Evolutionary conservation across 164 flowering plant genomes (phyloP), one percentile per base, ranked within the genome.

Genomic region (Magnolia kwangsiensis): DNA sequence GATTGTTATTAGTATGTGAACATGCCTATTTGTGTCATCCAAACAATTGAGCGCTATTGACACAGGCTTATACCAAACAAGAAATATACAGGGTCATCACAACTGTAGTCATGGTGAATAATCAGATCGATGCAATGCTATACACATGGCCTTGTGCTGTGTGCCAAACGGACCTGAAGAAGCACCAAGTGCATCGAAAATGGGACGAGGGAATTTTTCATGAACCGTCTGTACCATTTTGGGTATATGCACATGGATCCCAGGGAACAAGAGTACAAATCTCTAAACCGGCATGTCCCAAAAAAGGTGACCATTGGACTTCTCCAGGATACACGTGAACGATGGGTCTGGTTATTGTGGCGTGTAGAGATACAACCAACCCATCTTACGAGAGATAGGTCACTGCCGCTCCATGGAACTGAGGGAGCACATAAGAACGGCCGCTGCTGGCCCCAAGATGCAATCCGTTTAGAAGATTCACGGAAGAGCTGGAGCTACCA

Each of bases 401-500:
- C 18, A 55, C 16, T 55, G 8, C 61, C 4, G 61, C 61, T 55
- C 61, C 61, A 55, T 11, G 61, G 18, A 55, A 55, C 61, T 55
- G 13, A 16, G 45, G 45, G 45, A 37, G 45, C 7, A 37, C 45
- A 11, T 16, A 18, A 68, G 50, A 18, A 68, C 50, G 19, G n/a
- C 19, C 29, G 21, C 45, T 68, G 7, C 18, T 37, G 51, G 31
- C 29, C 10, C 16, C 69, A 7, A 68, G 21, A 68, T 6, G 11
- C 7, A 16, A 10, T 14, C 71, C 71, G 16, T 68, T 29, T 37
- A 29, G 71, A 68, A 8, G 14, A 68, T 18, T 31, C 31, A 45
- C 16, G 1, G 7, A 19, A n/a, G 82, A 50, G 49, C 81, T 65
- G 45, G 69, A 67, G 69, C 63, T 67, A 73, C 13, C 61, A 55